Evolutionary conservation across 306 rosid genomes (phyloP).

Genomic region (Quercus mongolica): DNA sequence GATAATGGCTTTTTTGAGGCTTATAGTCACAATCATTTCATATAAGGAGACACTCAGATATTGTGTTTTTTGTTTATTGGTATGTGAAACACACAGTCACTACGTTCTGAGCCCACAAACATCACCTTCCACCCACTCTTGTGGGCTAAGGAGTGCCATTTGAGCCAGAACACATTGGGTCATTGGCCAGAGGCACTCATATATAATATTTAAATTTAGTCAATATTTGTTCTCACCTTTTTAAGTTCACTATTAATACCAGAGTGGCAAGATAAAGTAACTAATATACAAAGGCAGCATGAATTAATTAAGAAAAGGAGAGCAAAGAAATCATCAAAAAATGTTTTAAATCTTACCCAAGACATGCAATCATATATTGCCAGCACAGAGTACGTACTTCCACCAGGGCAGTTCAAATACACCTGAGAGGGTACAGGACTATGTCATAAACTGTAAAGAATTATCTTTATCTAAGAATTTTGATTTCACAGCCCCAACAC

Average conservation of each 20-base stretch:
- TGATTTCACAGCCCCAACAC: conserved; percentile 4
- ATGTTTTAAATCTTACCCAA: conserved; percentile 64
- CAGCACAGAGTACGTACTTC: conserved; percentile 84
- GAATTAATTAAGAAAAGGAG: background rate
- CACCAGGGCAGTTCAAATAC: conserved; percentile 94
- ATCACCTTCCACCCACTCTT: too few relatives aligned
- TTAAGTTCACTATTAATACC: background rate
- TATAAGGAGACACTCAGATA: background rate
- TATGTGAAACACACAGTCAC: too few relatives aligned
- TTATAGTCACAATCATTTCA: background rate
- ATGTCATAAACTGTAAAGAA: background rate
- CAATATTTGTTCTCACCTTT: background rate
- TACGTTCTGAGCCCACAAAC: too few relatives aligned
- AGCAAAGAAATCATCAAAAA: background rate
- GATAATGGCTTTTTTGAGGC: background rate
- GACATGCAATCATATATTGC: conserved; percentile 99
- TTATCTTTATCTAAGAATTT: background rate
- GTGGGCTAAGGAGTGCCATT: too few relatives aligned
- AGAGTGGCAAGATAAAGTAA: background rate
- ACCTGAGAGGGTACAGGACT: conserved; percentile 46
- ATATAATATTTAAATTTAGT: background rate
- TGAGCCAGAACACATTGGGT: too few relatives aligned
- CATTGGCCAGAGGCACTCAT: background rate
- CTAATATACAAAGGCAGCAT: background rate
- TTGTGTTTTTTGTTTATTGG: too few relatives aligned